phyloP scores from a whole-genome alignment of 2,329 filamentous ascomycete genomes.

The Apiospora malaysiana region DNA sequence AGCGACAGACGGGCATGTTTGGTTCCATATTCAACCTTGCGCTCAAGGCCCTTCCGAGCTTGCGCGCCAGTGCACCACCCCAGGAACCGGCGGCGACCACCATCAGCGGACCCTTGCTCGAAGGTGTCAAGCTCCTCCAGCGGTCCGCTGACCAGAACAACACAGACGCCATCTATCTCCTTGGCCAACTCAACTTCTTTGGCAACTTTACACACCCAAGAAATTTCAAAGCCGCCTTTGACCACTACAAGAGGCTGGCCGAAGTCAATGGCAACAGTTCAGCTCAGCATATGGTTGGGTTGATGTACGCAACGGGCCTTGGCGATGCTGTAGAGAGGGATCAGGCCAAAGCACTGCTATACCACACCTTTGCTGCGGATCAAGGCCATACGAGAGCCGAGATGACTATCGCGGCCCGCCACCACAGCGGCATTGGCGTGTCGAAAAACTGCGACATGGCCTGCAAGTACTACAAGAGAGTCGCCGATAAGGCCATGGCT shows the following conservation, averaged over 20 bases:
- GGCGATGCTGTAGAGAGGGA: constrained; percentile 81
- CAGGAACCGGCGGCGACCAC: constrained; percentile 42
- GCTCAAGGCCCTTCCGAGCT: constrained; percentile 55
- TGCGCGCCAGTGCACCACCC: constrained; percentile 54
- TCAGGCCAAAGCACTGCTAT: constrained; percentile 89
- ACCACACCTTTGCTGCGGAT: constrained; percentile 92
- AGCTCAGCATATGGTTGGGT: constrained; percentile 92
- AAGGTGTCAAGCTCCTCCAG: constrained; percentile 59
- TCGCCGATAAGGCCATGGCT: constrained; percentile 88
- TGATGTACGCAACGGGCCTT: constrained; percentile 95
- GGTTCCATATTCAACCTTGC: constrained; percentile 50
- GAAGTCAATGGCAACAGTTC: constrained; percentile 82
- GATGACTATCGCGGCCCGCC: constrained; percentile 90
- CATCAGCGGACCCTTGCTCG: constrained; percentile 51
- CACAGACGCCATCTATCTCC: constrained; percentile 84
- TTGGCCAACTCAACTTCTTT: constrained; percentile 96
- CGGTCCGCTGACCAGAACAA: constrained; percentile 62
- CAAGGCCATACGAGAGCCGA: constrained; percentile 83
- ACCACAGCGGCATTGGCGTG: constrained; percentile 84
- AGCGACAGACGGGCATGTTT: constrained; percentile 51
- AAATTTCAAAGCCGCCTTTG: constrained; percentile 80
- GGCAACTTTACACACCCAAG: constrained; percentile 90
- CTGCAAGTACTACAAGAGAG: constrained; percentile 86
- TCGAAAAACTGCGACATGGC: constrained; percentile 85
- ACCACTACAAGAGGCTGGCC: constrained; percentile 80